A percentile compares a stretch with the other conserved stretches of the same genome.
Evolutionary conservation across 1,284 basidiomycete genomes (phyloP).

Genomic region (Fomitiporia mediterranea): DNA sequence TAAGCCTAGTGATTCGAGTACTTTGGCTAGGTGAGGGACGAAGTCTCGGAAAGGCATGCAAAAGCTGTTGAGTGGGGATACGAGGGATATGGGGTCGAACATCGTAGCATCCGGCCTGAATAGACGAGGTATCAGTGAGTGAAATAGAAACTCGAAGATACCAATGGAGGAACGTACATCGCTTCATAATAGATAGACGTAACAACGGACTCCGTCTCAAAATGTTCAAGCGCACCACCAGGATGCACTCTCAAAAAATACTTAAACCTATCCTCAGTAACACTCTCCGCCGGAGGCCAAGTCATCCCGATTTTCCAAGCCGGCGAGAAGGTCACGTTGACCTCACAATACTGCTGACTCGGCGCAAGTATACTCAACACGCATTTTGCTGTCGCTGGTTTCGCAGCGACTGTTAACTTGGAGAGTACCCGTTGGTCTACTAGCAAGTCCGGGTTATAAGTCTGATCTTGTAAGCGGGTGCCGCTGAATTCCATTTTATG

Average conservation of each 20-base stretch:
- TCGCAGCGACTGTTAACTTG: constrained; percentile 65
- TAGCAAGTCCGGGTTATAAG: constrained; percentile 59
- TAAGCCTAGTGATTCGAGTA: constrained; percentile 74
- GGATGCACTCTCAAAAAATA: constrained; percentile 73
- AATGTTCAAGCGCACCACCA: constrained; percentile 28
- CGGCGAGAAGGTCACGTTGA: constrained; percentile 60
- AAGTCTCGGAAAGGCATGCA: constrained; percentile 77
- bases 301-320: constrained; percentile 67
- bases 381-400: constrained; percentile 69
- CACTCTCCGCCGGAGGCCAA: constrained; percentile 68
- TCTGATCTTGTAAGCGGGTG: constrained; percentile 60
- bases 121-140: background rate
- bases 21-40: constrained; percentile 68
- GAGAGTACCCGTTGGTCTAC: constrained; percentile 70
- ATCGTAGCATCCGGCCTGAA: constrained; percentile 15
- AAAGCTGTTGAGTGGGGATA: constrained; percentile 72
- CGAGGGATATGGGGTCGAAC: constrained; percentile 26
- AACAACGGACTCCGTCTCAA: constrained; percentile 26
- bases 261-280: constrained; percentile 67
- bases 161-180: constrained; percentile 23
- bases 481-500: constrained; percentile 78
- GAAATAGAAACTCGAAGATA: too few relatives aligned
- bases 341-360: constrained; percentile 67
- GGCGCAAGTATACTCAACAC: constrained; percentile 68
- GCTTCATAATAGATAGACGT: constrained; percentile 30